Evolutionary conservation across 2,329 filamentous ascomycete species (phyloP).

Genomic region (Plenodomus tracheiphilus): DNA sequence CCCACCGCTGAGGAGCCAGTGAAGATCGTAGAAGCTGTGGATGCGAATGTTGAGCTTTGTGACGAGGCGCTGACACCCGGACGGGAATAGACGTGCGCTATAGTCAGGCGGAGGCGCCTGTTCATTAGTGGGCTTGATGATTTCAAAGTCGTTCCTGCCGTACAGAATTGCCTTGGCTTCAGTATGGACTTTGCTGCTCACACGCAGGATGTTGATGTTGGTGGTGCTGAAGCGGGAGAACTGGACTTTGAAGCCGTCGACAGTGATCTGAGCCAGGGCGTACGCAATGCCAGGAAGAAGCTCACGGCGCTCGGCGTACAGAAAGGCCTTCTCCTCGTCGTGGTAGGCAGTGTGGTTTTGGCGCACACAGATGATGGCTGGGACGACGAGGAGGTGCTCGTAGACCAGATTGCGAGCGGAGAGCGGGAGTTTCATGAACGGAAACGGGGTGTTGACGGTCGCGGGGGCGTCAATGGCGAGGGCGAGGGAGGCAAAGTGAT

Average conservation of each 20-base stretch:
- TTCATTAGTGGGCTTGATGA: conserved; percentile 26
- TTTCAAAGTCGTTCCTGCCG: conserved; percentile 44
- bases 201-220: conserved; percentile 38
- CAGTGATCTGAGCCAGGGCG: conserved; percentile 16
- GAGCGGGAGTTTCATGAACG: conserved; percentile 27
- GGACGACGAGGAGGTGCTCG: conserved; percentile 24
- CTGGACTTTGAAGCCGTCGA: conserved; percentile 17
- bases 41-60: conserved; percentile 25
- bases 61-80: conserved; percentile 18
- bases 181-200: conserved; percentile 43
- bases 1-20: conserved; percentile 24
- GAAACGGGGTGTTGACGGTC: conserved; percentile 6
- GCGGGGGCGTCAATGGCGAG: background rate
- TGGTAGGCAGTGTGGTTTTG: conserved; percentile 29
- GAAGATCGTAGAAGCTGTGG: conserved; percentile 22
- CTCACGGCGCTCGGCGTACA: conserved; percentile 19
- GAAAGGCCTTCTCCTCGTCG: conserved; percentile 14
- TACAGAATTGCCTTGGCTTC: conserved; percentile 49
- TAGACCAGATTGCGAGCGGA: conserved; percentile 26
- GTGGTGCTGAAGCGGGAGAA: conserved; percentile 17
- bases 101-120: conserved; percentile 23
- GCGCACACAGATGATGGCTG: conserved; percentile 27
- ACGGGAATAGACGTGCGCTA: conserved; percentile 25
- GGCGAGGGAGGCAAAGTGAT: background rate
- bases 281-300: conserved; percentile 31